These are phyloP conservation scores for Tetrapyrgos nigripes DNA, from an alignment of 1,284 basidiomycete species.

Conservation along the genomic window DNA sequence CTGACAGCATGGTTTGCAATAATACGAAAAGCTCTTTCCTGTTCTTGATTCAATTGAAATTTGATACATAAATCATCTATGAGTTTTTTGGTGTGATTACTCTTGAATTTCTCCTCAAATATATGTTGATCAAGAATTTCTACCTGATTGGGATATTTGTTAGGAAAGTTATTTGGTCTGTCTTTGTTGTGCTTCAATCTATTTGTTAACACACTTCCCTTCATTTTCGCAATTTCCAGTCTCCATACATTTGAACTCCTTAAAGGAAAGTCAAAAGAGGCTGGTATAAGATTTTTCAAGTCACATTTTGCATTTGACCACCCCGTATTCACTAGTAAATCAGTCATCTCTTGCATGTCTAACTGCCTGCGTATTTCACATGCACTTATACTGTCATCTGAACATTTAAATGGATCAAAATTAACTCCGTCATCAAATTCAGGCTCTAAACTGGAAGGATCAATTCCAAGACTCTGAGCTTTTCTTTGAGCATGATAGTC, in stretches of 20 bases:
- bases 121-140: not conserved
- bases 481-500: constrained; percentile 24
- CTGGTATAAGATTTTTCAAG: not conserved
- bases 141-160: not conserved
- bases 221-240: not conserved
- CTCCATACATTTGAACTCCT: not conserved
- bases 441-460: constrained; percentile 5
- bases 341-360: not conserved
- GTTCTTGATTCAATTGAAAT: not conserved
- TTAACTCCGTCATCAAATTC: not conserved
- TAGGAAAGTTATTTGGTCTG: constrained; percentile 21
- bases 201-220: not conserved
- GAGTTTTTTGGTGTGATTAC: not conserved
- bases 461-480: not conserved
- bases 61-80: not conserved
- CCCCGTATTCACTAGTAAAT: not conserved
- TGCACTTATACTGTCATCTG: not conserved
- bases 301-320: not conserved
- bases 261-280: not conserved
- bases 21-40: constrained; percentile 29
- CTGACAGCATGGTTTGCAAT: constrained; percentile 30
- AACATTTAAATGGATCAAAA: not conserved
- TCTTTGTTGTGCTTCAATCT: not conserved
- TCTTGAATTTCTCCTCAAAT: not conserved
- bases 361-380: no score